Conservation (phyloP, 2,329 filamentous ascomycete genomes). For the Basipetospora chlamydospora region DNA sequence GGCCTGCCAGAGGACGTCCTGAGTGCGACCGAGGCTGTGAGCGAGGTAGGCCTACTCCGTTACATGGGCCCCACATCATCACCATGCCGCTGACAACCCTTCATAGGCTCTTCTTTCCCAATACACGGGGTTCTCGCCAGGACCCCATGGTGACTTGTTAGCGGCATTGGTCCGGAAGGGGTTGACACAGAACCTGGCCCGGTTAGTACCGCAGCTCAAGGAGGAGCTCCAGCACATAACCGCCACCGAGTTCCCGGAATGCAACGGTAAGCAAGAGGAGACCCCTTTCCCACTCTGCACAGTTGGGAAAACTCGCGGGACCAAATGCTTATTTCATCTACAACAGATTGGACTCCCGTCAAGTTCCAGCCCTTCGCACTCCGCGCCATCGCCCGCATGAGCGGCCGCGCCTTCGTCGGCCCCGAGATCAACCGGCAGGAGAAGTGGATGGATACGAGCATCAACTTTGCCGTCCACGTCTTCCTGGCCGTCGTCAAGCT, state of each 20-base stretch:
- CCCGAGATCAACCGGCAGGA: conserved; percentile 33
- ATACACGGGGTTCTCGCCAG: conserved; percentile 34
- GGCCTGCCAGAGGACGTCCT: conserved; percentile 31
- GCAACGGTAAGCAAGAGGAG: conserved; percentile 25
- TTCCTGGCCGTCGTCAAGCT: conserved; percentile 34
- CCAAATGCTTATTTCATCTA: background rate
- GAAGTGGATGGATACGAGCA: conserved; percentile 36
- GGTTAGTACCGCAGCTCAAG: conserved; percentile 29
- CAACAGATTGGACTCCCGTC: conserved; percentile 38
- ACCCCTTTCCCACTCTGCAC: no score
- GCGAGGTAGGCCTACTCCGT: conserved; percentile 21
- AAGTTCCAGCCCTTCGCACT: conserved; percentile 37
- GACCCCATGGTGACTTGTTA: conserved; percentile 29
- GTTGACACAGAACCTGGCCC: conserved; percentile 30
- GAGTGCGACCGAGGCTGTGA: conserved; percentile 32
- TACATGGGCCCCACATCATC: background rate
- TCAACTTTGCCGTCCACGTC: conserved; percentile 34
- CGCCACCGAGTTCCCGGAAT: conserved; percentile 31
- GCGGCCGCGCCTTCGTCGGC: conserved; percentile 38
- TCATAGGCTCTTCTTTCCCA: conserved; percentile 33
- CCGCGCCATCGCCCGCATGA: conserved; percentile 35
- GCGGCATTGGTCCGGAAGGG: conserved; percentile 29
- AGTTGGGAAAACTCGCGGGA: no score
- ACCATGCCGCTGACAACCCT: background rate
- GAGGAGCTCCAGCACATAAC: conserved; percentile 30